These are phyloP conservation scores for Aspergillus ibericus DNA, from an alignment of 2,329 filamentous ascomycete species.

Conservation along the genomic window DNA sequence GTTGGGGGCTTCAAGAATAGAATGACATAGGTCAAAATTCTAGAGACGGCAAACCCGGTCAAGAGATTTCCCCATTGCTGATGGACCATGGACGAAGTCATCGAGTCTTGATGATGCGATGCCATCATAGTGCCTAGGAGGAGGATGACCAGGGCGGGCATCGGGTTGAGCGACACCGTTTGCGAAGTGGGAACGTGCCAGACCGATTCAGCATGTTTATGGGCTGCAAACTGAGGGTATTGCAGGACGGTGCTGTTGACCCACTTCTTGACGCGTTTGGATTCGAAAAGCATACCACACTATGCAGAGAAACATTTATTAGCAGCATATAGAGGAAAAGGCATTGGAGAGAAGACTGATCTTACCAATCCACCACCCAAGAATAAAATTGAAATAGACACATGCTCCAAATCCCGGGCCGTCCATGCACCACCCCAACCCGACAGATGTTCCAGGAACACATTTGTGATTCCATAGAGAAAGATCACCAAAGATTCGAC, in stretches of 20 bases:
- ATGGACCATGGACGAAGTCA: constrained; percentile 88
- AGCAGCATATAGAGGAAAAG: not conserved
- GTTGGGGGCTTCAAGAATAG: constrained; percentile 77
- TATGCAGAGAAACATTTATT: not conserved
- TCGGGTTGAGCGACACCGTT: constrained; percentile 76
- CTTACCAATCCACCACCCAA: constrained; percentile 74
- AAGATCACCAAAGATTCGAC: constrained; percentile 88
- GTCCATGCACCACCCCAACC: constrained; percentile 71
- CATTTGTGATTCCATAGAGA: constrained; percentile 82
- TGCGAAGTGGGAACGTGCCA: constrained; percentile 67
- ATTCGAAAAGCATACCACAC: constrained; percentile 85
- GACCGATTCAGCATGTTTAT: constrained; percentile 43
- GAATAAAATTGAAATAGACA: constrained; percentile 90
- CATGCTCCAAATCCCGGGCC: constrained; percentile 80
- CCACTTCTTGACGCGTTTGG: constrained; percentile 62
- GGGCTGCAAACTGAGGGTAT: constrained; percentile 35
- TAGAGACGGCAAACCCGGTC: constrained; percentile 74
- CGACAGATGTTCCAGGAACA: constrained; percentile 87
- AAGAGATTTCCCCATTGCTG: constrained; percentile 89
- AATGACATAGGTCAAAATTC: constrained; percentile 75
- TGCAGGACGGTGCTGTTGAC: constrained; percentile 51
- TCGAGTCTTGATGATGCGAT: constrained; percentile 79
- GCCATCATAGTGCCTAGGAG: constrained; percentile 93
- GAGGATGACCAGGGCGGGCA: constrained; percentile 83
- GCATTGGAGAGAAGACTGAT: not conserved